These are phyloP conservation scores for Solanum clarkiae DNA, from an alignment of 257 asterid species.

Conservation along the genomic window DNA sequence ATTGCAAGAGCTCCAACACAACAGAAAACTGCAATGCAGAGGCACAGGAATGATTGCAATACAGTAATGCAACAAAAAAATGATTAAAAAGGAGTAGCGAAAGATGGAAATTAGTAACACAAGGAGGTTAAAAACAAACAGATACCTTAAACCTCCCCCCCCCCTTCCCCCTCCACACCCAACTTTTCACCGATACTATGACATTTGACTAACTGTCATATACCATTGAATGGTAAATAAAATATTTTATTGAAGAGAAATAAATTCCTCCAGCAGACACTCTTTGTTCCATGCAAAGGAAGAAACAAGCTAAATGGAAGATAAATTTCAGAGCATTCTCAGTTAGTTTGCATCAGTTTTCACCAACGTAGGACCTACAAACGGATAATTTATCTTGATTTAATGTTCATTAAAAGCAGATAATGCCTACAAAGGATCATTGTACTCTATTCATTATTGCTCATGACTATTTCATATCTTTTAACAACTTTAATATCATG, in stretches of 20 bases:
- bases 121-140: neutral
- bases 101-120: neutral
- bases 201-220: neutral
- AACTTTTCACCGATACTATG: neutral
- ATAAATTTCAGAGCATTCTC: neutral
- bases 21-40: slow-evolving; percentile 58
- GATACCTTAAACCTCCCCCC: neutral
- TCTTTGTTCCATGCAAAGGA: neutral
- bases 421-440: neutral
- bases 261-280: neutral
- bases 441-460: neutral
- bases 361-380: neutral
- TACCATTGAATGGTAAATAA: neutral
- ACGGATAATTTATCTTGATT: neutral
- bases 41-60: neutral
- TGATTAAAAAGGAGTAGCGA: neutral
- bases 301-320: neutral
- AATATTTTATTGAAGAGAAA: neutral
- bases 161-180: neutral
- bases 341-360: neutral
- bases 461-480: neutral
- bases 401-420: neutral
- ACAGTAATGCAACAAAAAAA: neutral
- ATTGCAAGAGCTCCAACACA: slow-evolving; percentile 93
- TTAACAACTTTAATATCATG: neutral